These are phyloP conservation scores for Hysterium pulicare DNA, from an alignment of 2,329 filamentous ascomycete genomes.

Conservation along the genomic window DNA sequence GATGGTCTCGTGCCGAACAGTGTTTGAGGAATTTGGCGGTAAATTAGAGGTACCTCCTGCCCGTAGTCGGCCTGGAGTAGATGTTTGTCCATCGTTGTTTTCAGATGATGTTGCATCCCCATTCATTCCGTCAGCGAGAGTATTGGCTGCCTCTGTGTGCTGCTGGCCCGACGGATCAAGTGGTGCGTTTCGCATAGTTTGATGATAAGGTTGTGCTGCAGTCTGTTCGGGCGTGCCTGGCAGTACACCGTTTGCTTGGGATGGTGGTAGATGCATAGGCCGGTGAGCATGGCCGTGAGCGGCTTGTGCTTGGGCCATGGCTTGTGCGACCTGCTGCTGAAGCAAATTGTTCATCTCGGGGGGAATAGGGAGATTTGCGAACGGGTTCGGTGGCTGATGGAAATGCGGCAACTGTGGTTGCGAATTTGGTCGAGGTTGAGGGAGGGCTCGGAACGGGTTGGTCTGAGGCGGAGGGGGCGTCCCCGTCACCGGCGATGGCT, in stretches of 20 bases:
- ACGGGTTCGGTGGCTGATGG: conserved; percentile 8
- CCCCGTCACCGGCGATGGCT: conserved; percentile 7
- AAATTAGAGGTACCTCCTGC: conserved; percentile 23
- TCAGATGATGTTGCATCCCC: neutral
- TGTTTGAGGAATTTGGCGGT: conserved; percentile 33
- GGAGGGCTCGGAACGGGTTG: conserved; percentile 30
- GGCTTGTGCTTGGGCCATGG: conserved; percentile 9
- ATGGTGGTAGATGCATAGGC: conserved; percentile 6
- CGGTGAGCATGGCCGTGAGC: neutral
- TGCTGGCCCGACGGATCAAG: conserved; percentile 12
- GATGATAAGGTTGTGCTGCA: conserved; percentile 8
- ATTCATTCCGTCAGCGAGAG: conserved; percentile 10
- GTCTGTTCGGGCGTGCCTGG: neutral
- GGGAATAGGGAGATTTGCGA: conserved; percentile 4
- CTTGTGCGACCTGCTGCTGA: conserved; percentile 23
- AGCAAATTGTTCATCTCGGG: conserved; percentile 13
- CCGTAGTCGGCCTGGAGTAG: no score
- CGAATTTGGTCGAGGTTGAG: conserved; percentile 25
- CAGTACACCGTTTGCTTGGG: conserved; percentile 3
- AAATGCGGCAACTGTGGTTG: conserved; percentile 19
- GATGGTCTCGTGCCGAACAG: conserved; percentile 49
- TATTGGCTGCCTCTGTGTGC: conserved; percentile 16
- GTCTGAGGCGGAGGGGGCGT: conserved; percentile 19
- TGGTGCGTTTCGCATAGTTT: neutral
- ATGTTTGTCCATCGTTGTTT: conserved; percentile 5